Percentiles rank a stretch among this genome's conserved stretches.
phyloP scores from a whole-genome alignment of 106 monocot genomes.

The Phalaenopsis equestris region DNA sequence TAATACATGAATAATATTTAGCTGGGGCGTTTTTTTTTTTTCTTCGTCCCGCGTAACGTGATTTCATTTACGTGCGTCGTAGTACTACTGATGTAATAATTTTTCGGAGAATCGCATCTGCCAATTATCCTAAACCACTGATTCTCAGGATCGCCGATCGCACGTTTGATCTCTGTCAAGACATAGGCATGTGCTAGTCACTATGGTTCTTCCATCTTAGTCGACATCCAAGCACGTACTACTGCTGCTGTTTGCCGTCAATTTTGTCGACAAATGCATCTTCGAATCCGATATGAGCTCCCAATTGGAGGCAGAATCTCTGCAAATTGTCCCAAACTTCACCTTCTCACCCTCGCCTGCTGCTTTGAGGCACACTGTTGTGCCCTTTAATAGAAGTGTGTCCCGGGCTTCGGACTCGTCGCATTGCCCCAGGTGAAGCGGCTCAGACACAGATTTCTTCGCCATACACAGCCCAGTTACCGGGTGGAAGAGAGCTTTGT shows the following conservation, averaged over 20 bases:
- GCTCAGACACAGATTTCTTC: conserved; percentile 12
- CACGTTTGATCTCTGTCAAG: conserved; percentile 2
- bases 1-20: too few relatives aligned
- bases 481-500: conserved; percentile 71
- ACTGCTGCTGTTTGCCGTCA: neutral
- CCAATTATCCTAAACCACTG: conserved; percentile 20
- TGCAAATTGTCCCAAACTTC: neutral
- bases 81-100: too few relatives aligned
- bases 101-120: too few relatives aligned
- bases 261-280: conserved; percentile 9
- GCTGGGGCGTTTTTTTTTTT: too few relatives aligned
- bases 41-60: too few relatives aligned
- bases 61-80: too few relatives aligned
- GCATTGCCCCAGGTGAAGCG: conserved; percentile 46
- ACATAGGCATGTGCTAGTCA: conserved; percentile 7
- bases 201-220: neutral
- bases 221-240: conserved; percentile 13
- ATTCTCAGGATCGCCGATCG: conserved; percentile 14
- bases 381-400: neutral
- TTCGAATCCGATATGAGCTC: conserved; percentile 13
- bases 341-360: conserved; percentile 2
- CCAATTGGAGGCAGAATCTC: conserved; percentile 4
- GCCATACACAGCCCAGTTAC: conserved; percentile 51
- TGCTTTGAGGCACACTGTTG: neutral
- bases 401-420: conserved; percentile 41